Conservation (phyloP, 2,329 filamentous ascomycete genomes). For the Thielaviopsis populi region DNA sequence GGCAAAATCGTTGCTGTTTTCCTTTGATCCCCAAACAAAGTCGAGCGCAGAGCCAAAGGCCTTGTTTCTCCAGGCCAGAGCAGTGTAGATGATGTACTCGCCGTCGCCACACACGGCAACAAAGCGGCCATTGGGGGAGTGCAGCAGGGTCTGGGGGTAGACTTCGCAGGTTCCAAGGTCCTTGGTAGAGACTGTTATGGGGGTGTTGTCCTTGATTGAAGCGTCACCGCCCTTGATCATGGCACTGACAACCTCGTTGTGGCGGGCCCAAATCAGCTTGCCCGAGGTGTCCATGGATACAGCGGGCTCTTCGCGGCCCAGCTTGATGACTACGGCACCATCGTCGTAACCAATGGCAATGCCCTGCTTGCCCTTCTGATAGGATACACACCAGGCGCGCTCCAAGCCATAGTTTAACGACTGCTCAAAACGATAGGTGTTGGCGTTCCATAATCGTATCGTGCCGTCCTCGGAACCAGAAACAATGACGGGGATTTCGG, state of each 20-base stretch:
- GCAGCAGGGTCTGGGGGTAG: conserved; percentile 83
- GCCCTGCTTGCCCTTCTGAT: conserved; percentile 86
- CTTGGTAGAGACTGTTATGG: conserved; percentile 76
- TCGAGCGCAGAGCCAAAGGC: conserved; percentile 90
- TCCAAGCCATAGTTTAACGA: conserved; percentile 92
- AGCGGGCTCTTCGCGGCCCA: conserved; percentile 91
- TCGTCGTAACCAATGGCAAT: conserved; percentile 95
- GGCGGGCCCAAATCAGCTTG: conserved; percentile 90
- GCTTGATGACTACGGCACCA: conserved; percentile 92
- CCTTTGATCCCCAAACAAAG: conserved; percentile 93
- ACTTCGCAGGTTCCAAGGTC: conserved; percentile 93
- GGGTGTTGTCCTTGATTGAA: conserved; percentile 72
- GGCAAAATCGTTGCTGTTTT: conserved; percentile 96
- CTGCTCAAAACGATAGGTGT: conserved; percentile 91
- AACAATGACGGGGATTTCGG: conserved; percentile 90
- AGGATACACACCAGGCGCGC: conserved; percentile 92
- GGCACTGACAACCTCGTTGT: conserved; percentile 87
- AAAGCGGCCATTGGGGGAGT: conserved; percentile 91
- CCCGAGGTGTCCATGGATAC: conserved; percentile 94
- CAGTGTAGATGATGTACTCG: conserved; percentile 98
- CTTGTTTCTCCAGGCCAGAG: conserved; percentile 92
- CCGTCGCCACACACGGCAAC: conserved; percentile 76
- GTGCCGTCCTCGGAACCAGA: conserved; percentile 96
- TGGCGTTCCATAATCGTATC: conserved; percentile 96
- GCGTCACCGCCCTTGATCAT: conserved; percentile 85